Evolutionary conservation across 768 basidiomycete species (phyloP), one percentile per base, ranked within the genome.

Genomic region (Termitomyces sp.): DNA sequence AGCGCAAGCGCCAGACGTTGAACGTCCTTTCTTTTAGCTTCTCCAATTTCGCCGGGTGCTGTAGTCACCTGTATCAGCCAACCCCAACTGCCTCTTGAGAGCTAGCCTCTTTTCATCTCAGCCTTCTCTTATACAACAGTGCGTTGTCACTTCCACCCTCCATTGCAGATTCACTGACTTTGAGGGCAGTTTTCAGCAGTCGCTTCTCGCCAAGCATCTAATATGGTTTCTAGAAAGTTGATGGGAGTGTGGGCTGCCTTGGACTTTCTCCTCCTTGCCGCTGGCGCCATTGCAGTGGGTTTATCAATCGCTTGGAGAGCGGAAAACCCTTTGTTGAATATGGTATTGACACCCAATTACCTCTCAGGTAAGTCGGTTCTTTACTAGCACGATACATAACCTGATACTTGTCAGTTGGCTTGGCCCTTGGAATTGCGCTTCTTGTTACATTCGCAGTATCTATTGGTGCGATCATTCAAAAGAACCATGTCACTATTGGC

Each of bases 231-330:
- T 59, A 84, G 76, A 64, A 79, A 70, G 62, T 74, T 94, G 57
- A 80, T 88, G 72, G 81, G 77, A 46, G 76, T 81, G 56, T 95
- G 91, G 88, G 81, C 76, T 23, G 79, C 84, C 68, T 75, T 94
- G 58, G 88, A 87, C 72, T 54, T 86, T 51, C 77, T 76, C 57
- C 80, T 95, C 45, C 76, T 94, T 44, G 80, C 74, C n/a, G 85
- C 88, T 12, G 91, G 89, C 41, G 72, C 76, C 39, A 56, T 93
- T 49, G 71, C 84, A 12, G 71, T 94, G 55, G 77, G 78, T 39
- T 71, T 92, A 45, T 88, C 90, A 16, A 71, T 93, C 53, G 64
- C 88, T 33, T 94, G 89, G 88, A 78, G 83, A 50, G 71, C 74
- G 41, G 78, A 83, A 7, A 79, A 89, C 63, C 65, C 88, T n/a